Conservation (phyloP, 805 yeast species). For the Metschnikowia aberdeeniae region DNA sequence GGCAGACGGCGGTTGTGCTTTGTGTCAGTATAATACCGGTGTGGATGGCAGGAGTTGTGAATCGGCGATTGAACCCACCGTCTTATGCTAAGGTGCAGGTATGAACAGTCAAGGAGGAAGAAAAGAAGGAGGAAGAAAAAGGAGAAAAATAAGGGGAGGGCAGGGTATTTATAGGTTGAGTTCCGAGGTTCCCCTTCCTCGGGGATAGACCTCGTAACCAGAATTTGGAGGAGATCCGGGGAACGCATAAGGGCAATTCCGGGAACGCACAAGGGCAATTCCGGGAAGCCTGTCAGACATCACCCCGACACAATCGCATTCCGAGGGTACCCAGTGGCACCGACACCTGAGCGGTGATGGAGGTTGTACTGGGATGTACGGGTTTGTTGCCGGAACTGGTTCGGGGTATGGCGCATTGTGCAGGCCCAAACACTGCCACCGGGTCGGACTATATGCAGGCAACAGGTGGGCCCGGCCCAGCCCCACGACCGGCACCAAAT, state of each 20-base stretch:
- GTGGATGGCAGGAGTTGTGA: slow-evolving; percentile 76
- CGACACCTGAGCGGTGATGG: no score
- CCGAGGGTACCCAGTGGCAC: no score
- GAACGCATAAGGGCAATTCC: neutral
- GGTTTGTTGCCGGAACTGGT: no score
- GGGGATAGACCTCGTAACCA: neutral
- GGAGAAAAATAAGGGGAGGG: neutral
- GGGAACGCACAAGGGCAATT: neutral
- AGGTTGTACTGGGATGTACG: no score
- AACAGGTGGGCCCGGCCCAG: no score
- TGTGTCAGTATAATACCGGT: slow-evolving; percentile 79
- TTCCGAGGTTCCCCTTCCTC: no score
- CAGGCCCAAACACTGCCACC: no score
- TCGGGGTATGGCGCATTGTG: no score
- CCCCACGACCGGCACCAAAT: no score
- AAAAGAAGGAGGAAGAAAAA: neutral
- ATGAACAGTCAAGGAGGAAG: neutral
- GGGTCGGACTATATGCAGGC: no score
- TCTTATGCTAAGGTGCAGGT: slow-evolving; percentile 91
- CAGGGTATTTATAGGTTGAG: neutral
- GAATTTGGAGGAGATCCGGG: neutral
- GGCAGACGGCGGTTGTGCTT: slow-evolving; percentile 66
- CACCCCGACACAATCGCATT: neutral
- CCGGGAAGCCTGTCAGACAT: neutral
- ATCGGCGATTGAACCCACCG: slow-evolving; percentile 82